Evolutionary conservation across 177 flowering plant species (phyloP).

Genomic region (Vitis hybrid): DNA sequence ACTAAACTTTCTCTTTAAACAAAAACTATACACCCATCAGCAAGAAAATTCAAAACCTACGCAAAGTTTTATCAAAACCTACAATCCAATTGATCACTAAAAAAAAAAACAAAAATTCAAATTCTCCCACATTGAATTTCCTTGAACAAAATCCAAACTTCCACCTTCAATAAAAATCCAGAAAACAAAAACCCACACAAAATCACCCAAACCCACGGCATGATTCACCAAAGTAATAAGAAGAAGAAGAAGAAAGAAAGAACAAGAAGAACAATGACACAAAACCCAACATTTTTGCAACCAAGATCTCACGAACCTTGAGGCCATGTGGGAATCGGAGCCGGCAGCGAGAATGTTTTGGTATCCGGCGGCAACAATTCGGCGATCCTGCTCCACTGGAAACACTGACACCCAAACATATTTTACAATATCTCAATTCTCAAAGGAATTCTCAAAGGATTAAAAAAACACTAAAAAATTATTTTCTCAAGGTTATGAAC

Average conservation of each 20-base stretch:
- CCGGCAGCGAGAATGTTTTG: conserved; percentile 44
- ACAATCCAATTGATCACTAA: too few species aligned
- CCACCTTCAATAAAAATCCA: background rate
- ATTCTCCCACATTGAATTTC: too few species aligned
- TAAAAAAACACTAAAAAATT: too few species aligned
- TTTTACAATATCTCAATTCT: background rate
- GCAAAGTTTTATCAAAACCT: too few species aligned
- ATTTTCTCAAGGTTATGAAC: too few species aligned
- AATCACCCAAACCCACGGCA: background rate
- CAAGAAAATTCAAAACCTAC: too few species aligned
- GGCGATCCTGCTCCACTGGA: conserved; percentile 26
- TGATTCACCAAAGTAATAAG: background rate
- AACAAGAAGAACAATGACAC: background rate
- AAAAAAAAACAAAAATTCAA: too few species aligned
- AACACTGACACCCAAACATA: conserved; percentile 43
- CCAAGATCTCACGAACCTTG: conserved; percentile 22
- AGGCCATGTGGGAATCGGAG: conserved; percentile 55
- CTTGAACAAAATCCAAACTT: too few species aligned
- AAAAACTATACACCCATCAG: too few species aligned
- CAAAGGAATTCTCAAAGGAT: too few species aligned
- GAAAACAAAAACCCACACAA: background rate
- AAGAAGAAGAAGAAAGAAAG: conserved; percentile 4
- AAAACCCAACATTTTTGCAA: background rate
- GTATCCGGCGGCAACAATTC: conserved; percentile 19
- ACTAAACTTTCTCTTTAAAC: too few species aligned